Base-by-base conservation (phyloP, 345 rosid species). In the Boechera retrofracta region DNA sequence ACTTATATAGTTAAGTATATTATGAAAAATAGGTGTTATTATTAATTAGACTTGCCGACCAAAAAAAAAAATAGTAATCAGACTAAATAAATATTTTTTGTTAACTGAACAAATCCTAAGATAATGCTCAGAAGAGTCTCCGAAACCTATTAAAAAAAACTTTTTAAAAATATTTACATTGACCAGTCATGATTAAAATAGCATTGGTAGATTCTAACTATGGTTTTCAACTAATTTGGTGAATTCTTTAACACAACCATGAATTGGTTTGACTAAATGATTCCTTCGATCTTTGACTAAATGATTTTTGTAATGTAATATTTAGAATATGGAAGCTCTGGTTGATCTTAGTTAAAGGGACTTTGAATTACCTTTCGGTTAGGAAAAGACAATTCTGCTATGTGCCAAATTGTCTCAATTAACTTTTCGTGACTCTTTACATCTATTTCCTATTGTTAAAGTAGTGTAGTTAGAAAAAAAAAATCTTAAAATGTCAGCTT, bases 361-460 rank as follows among this genome's bases (percentile, higher is more conserved):
- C 64, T 53, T 73, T n/a, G 9, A 49, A 15, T 32, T 38, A n/a
- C 26, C 67, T 59, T 71, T 59, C 58, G 21, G 68, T 61, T 48
- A 38, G 60, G 29, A 61, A 38, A 62, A 29, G 59, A 62, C 61
- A 62, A 61, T 61, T 47, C 2, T 61, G 48, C 16, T 47, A 60
- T n/a, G 10, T 24, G 58, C 15, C 48, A 32, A 71, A 24, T 41
- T 32, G 35, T 58, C 33, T 42, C 21, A 18, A 13, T 32, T 33
- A 47, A 59, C 67, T 71, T 71, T 36, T 59, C 59, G 57, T 60
- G 59, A 71, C 49, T 59, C 57, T 56, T 60, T 45, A 10, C 18
- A 13, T 67, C 24, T 38, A 3, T 36, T 54, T 26, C 52, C 4
- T n/a, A 53, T 41, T 21, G 12, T 35, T n/a, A 39, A 39, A 5